Evolutionary conservation across 306 rosid species (phyloP).

Genomic region (Medicago ruthenica): DNA sequence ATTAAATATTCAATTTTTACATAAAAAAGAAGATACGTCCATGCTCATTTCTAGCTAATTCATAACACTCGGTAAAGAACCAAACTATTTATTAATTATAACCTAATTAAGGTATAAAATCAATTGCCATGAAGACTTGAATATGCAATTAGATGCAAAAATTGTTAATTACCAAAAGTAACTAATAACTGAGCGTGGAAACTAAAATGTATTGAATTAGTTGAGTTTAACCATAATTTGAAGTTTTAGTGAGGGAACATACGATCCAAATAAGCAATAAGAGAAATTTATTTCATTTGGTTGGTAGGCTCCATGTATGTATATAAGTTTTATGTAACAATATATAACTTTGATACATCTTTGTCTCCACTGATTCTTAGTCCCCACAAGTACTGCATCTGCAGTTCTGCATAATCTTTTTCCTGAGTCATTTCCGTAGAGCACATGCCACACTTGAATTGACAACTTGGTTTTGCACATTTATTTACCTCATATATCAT

Average conservation of each 20-base stretch:
- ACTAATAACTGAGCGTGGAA: constrained; percentile 23
- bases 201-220: constrained; percentile 20
- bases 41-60: too few species aligned
- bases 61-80: neutral
- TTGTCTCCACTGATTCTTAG: constrained; percentile 35
- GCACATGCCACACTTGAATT: constrained; percentile 40
- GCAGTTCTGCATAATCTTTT: constrained; percentile 25
- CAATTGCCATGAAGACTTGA: constrained; percentile 30
- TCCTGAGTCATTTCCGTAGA: constrained; percentile 23
- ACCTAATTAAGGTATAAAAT: neutral
- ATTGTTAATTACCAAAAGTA: constrained; percentile 37
- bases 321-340: neutral
- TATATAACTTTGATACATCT: constrained; percentile 35
- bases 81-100: neutral
- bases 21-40: too few species aligned
- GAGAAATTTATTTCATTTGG: constrained; percentile 27
- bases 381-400: constrained; percentile 38
- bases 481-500: constrained; percentile 11
- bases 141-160: neutral
- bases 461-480: constrained; percentile 31
- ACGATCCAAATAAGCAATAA: constrained; percentile 20
- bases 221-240: constrained; percentile 31
- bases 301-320: constrained; percentile 19
- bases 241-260: constrained; percentile 13
- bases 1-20: too few species aligned